Conservation (phyloP, 208 protist species). For the Crithidia fasciculata region DNA sequence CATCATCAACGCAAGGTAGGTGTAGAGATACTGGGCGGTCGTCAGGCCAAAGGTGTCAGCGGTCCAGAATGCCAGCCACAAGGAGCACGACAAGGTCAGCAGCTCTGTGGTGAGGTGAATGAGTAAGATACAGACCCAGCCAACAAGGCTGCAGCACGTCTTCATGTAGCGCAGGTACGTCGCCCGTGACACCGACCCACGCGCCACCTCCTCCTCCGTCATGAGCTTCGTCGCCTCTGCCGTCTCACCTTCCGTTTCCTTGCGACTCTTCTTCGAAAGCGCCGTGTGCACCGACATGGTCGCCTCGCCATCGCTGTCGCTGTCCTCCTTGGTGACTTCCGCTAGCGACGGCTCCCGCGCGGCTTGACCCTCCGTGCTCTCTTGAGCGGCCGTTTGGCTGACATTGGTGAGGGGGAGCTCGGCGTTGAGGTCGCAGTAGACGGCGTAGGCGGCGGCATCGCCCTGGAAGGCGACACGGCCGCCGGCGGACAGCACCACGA, state of each 20-base stretch:
- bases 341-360: not conserved
- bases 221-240: not conserved
- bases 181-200: slow-evolving; percentile 40
- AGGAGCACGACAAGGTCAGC: slow-evolving; percentile 17
- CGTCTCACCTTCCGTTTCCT: too few relatives aligned
- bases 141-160: slow-evolving; percentile 10
- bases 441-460: slow-evolving; percentile 32
- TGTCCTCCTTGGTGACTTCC: not conserved
- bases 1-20: slow-evolving; percentile 9
- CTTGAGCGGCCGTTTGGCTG: not conserved
- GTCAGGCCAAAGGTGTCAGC: slow-evolving; percentile 24
- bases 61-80: slow-evolving; percentile 73
- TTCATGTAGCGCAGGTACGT: slow-evolving; percentile 56
- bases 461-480: slow-evolving; percentile 47
- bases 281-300: not conserved
- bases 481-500: slow-evolving; percentile 76
- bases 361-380: too few relatives aligned
- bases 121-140: slow-evolving; percentile 38
- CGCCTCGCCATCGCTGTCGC: not conserved
- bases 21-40: slow-evolving; percentile 12
- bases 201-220: slow-evolving; percentile 28
- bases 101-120: slow-evolving; percentile 23
- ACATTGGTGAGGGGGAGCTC: not conserved
- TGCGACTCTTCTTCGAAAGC: too few relatives aligned
- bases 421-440: slow-evolving; percentile 22